Evolutionary conservation across 2,329 filamentous ascomycete species (phyloP).

Genomic region (Pleoardoris graminearum): DNA sequence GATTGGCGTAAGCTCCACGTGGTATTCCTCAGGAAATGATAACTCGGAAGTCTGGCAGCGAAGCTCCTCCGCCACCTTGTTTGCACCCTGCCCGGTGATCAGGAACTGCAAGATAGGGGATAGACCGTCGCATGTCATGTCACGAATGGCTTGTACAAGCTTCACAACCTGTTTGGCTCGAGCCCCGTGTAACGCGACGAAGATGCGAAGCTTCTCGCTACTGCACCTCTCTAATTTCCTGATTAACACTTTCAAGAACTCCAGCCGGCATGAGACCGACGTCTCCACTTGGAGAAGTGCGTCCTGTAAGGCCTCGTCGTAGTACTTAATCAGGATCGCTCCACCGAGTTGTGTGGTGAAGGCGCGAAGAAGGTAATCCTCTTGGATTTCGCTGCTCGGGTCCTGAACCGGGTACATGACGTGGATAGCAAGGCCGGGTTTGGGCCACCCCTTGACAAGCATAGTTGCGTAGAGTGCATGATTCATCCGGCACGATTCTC

Average conservation of each 20-base stretch:
- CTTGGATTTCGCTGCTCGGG: background rate
- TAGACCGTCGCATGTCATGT: background rate
- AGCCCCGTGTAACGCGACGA: background rate
- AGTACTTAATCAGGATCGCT: background rate
- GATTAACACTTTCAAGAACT: background rate
- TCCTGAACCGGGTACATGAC: background rate
- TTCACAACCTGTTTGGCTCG: background rate
- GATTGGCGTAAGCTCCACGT: background rate
- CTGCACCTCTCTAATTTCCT: background rate
- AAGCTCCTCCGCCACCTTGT: background rate
- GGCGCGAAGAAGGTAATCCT: background rate
- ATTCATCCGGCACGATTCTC: background rate
- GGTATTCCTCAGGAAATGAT: background rate
- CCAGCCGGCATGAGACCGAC: background rate
- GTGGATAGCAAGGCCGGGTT: background rate
- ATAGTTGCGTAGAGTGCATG: background rate
- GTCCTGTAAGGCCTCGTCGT: background rate
- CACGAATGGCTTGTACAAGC: background rate
- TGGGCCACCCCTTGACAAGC: background rate
- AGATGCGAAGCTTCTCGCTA: background rate
- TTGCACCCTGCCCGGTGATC: background rate
- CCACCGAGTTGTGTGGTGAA: background rate
- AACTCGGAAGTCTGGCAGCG: background rate
- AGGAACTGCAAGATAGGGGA: background rate
- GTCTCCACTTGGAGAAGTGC: background rate